phyloP scores from a whole-genome alignment of 2,329 filamentous ascomycete species.

The Talaromyces sp. region DNA sequence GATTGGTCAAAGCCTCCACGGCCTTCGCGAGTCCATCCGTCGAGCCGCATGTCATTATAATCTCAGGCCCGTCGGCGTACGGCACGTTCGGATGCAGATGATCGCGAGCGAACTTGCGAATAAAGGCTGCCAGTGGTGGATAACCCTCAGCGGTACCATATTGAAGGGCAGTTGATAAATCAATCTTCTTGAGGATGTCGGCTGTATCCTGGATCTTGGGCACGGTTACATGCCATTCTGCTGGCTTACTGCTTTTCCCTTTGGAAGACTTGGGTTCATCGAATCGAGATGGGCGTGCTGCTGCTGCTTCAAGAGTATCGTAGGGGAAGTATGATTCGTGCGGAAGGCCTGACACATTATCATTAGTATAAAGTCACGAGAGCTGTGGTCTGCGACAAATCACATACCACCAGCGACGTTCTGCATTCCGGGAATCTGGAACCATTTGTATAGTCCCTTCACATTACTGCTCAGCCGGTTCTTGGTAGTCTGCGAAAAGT shows the following conservation, averaged over 20 bases:
- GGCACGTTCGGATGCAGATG: slow-evolving; percentile 78
- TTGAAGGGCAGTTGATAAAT: slow-evolving; percentile 77
- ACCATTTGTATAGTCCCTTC: slow-evolving; percentile 86
- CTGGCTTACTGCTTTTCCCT: slow-evolving; percentile 36
- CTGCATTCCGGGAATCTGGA: slow-evolving; percentile 61
- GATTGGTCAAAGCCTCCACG: slow-evolving; percentile 71
- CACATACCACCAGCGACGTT: slow-evolving; percentile 59
- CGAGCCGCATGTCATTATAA: slow-evolving; percentile 75
- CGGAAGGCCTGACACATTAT: slow-evolving; percentile 63
- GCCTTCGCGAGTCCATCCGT: slow-evolving; percentile 84
- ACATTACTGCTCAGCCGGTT: slow-evolving; percentile 64
- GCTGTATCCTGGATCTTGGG: slow-evolving; percentile 64
- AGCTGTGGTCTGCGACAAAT: neutral
- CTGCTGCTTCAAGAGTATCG: slow-evolving; percentile 81
- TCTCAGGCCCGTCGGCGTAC: slow-evolving; percentile 72
- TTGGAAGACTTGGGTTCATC: slow-evolving; percentile 53
- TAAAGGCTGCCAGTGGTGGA: slow-evolving; percentile 71
- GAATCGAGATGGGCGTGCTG: slow-evolving; percentile 73
- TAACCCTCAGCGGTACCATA: slow-evolving; percentile 84
- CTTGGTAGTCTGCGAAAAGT: slow-evolving; percentile 69
- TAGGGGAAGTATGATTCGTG: slow-evolving; percentile 82
- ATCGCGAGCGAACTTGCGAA: slow-evolving; percentile 74
- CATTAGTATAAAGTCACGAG: slow-evolving; percentile 2
- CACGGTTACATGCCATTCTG: slow-evolving; percentile 62
- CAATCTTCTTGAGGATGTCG: slow-evolving; percentile 69